Conservation (phyloP, 2,329 filamentous ascomycete genomes). For the Fusarium multiceps region DNA sequence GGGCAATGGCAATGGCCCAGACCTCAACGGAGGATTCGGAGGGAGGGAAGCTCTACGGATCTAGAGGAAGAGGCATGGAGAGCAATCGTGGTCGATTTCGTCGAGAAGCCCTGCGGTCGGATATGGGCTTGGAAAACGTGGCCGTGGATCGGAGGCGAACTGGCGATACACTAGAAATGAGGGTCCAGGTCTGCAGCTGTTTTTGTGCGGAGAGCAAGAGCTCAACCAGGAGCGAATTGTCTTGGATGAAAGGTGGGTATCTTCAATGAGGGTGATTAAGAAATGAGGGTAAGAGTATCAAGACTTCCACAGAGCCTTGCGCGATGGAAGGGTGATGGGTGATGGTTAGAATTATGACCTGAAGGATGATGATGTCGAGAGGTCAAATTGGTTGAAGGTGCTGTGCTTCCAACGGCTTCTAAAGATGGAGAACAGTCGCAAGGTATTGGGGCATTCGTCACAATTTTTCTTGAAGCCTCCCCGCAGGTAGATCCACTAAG, state of each 20-base stretch:
- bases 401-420: conserved; percentile 43
- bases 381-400: conserved; percentile 12
- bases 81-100: conserved; percentile 34
- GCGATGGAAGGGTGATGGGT: conserved; percentile 5
- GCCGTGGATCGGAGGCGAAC: conserved; percentile 30
- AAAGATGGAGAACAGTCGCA: conserved; percentile 35
- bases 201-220: conserved; percentile 38
- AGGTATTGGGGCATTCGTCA: conserved; percentile 46
- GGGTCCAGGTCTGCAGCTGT: conserved; percentile 32
- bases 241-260: conserved; percentile 8
- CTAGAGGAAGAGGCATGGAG: conserved; percentile 50
- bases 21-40: conserved; percentile 39
- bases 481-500: conserved; percentile 40
- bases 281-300: conserved; percentile 13
- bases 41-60: conserved; percentile 46
- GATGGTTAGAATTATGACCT: conserved; percentile 9
- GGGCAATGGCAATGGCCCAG: conserved; percentile 43
- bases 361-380: conserved; percentile 42
- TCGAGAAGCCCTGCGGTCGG: conserved; percentile 27
- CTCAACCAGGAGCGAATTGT: conserved; percentile 33
- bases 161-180: conserved; percentile 38
- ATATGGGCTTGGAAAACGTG: conserved; percentile 24
- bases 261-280: conserved; percentile 26
- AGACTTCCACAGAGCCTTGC: neutral
- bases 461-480: conserved; percentile 48